A percentile compares a stretch with the other conserved stretches of the same genome.
Conservation (phyloP, 2,329 filamentous ascomycete species). For the Aureobasidium sp. region DNA sequence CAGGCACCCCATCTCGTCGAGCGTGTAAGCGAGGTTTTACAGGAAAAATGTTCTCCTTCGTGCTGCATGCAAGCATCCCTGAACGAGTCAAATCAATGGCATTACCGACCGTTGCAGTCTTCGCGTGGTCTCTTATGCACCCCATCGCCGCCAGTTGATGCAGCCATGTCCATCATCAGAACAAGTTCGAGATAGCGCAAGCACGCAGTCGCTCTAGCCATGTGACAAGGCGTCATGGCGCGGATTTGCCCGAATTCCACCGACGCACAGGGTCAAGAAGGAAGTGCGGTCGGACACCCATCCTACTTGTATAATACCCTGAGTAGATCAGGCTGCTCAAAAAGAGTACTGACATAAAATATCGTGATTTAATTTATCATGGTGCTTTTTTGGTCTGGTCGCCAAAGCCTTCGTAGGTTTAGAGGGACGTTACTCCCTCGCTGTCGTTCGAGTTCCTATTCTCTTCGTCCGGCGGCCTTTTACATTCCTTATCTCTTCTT, state of each 20-base stretch:
- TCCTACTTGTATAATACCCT: not conserved
- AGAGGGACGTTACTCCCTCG: not conserved
- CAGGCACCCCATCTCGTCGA: not conserved
- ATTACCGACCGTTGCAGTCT: not conserved
- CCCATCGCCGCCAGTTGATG: conserved; percentile 8
- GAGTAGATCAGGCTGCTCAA: conserved; percentile 3
- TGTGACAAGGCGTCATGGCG: conserved; percentile 5
- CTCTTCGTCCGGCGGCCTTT: not conserved
- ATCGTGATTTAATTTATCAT: conserved; percentile 6
- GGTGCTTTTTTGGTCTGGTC: not conserved
- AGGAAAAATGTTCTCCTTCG: not conserved
- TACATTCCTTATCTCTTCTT: conserved; percentile 5
- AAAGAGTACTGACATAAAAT: conserved; percentile 1
- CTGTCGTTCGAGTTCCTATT: not conserved
- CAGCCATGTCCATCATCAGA: not conserved
- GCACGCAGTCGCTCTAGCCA: not conserved
- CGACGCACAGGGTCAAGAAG: conserved; percentile 4
- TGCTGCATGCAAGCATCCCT: not conserved
- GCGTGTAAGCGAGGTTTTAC: not conserved
- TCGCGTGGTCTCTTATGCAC: conserved; percentile 12
- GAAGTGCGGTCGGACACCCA: not conserved
- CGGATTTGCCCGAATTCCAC: not conserved
- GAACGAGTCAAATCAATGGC: not conserved
- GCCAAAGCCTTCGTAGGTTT: too few species aligned
- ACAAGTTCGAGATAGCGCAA: conserved; percentile 6